Conservation (phyloP, 2,329 filamentous ascomycete species). For the Zymoseptoria pseudotritici region DNA sequence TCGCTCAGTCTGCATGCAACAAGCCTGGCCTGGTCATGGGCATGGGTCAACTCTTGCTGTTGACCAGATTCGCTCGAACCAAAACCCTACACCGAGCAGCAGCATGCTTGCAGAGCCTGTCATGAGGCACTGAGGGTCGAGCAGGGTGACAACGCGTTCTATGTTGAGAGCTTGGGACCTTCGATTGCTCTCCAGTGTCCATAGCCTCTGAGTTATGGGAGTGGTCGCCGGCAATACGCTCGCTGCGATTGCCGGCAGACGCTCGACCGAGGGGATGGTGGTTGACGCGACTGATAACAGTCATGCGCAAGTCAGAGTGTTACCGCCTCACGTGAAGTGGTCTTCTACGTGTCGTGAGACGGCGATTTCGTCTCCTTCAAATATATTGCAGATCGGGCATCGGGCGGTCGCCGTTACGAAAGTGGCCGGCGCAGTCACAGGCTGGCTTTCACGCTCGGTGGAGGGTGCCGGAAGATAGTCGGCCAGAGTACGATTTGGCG, state of each 20-base stretch:
- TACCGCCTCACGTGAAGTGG: conserved; percentile 40
- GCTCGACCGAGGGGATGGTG: background rate
- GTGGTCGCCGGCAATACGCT: background rate
- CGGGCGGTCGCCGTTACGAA: conserved; percentile 25
- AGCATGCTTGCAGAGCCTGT: background rate
- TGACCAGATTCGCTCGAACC: background rate
- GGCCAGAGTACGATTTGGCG: conserved; percentile 23
- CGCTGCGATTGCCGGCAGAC: background rate
- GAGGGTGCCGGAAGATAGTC: conserved; percentile 19
- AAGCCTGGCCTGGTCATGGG: background rate
- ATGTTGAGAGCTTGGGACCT: background rate
- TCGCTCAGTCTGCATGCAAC: background rate
- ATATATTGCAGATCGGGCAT: conserved; percentile 60
- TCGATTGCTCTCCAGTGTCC: background rate
- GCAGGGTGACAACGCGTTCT: background rate
- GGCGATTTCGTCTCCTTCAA: conserved; percentile 61
- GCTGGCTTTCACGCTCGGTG: background rate
- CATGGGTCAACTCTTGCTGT: background rate
- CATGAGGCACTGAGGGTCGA: background rate
- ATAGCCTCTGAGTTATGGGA: background rate
- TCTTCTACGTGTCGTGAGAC: conserved; percentile 59
- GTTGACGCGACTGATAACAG: background rate
- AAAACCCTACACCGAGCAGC: no score
- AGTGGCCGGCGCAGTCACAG: conserved; percentile 8
- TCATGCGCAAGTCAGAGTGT: background rate